Evolutionary conservation across 805 yeast species (phyloP).

Genomic region (Metschnikowia gruessii): DNA sequence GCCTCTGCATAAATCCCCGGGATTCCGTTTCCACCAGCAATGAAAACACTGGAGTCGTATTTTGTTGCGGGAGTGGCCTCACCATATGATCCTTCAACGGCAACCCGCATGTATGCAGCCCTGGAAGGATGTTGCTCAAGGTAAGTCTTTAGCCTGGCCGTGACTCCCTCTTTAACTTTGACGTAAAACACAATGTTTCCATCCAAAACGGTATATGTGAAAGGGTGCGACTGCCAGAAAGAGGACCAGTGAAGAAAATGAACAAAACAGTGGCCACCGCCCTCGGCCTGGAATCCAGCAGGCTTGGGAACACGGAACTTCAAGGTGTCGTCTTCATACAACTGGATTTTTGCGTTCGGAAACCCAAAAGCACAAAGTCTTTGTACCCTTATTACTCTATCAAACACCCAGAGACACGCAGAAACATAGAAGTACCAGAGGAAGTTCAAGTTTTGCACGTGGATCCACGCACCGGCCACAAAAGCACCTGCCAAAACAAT

Average conservation of each 20-base stretch:
- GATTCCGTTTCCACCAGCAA: conserved; percentile 43
- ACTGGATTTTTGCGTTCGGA: conserved; percentile 45
- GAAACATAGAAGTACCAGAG: conserved; percentile 18
- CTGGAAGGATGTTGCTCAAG: conserved; percentile 21
- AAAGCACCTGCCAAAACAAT: conserved; percentile 36
- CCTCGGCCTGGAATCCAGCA: conserved; percentile 50
- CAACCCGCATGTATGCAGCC: conserved; percentile 26
- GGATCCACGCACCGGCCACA: conserved; percentile 47
- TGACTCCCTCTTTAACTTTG: conserved; percentile 37
- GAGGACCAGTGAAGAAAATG: conserved; percentile 44
- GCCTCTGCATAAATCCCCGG: conserved; percentile 42
- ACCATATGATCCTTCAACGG: conserved; percentile 41
- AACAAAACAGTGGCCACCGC: conserved; percentile 64
- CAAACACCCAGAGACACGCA: conserved; percentile 18
- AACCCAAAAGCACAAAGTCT: conserved; percentile 61
- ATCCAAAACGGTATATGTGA: conserved; percentile 39
- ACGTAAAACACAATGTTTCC: conserved; percentile 23
- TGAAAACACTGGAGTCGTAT: conserved; percentile 30
- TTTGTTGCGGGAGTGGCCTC: conserved; percentile 31
- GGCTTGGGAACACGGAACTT: conserved; percentile 52
- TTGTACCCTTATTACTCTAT: conserved; percentile 50
- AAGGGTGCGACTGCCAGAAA: conserved; percentile 71
- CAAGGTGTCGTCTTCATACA: conserved; percentile 45
- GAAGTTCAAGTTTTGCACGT: conserved; percentile 39
- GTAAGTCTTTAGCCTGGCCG: conserved; percentile 22